Evolutionary conservation across 1,284 basidiomycete species (phyloP).

Genomic region (Ganoderma lingzhi): DNA sequence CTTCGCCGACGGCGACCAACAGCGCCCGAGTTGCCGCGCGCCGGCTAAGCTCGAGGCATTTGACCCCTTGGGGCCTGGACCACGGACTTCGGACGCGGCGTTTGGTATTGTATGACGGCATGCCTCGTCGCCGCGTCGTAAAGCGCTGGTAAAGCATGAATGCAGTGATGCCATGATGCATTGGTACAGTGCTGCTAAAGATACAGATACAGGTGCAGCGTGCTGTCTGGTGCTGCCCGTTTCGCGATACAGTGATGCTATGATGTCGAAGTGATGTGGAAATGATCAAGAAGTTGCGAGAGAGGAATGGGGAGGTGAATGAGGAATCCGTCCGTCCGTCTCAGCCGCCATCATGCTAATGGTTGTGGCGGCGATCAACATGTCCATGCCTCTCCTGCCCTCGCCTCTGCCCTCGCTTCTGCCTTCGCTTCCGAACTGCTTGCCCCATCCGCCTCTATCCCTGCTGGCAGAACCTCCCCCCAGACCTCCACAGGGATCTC

Average conservation of each 20-base stretch:
- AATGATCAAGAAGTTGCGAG: neutral
- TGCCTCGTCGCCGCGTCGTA: neutral
- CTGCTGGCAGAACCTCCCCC: neutral
- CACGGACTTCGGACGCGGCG: neutral
- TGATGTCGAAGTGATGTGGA: neutral
- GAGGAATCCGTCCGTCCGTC: neutral
- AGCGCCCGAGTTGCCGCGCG: neutral
- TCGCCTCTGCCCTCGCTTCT: neutral
- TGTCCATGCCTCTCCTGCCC: neutral
- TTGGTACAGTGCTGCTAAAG: conserved; percentile 1
- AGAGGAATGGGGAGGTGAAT: neutral
- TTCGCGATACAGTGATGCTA: neutral
- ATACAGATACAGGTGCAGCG: neutral
- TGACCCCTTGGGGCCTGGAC: neutral
- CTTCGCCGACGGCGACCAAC: neutral
- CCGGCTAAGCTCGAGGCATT: neutral
- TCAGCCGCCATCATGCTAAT: neutral
- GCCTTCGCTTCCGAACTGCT: neutral
- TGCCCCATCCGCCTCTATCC: neutral
- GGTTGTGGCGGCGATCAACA: neutral
- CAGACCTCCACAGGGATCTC: neutral
- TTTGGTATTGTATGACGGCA: conserved; percentile 2
- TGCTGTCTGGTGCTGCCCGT: neutral
- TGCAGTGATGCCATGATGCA: neutral
- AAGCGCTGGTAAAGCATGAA: neutral